Evolutionary conservation across 208 protist species (phyloP).

Genomic region (Trypanosoma caninum): DNA sequence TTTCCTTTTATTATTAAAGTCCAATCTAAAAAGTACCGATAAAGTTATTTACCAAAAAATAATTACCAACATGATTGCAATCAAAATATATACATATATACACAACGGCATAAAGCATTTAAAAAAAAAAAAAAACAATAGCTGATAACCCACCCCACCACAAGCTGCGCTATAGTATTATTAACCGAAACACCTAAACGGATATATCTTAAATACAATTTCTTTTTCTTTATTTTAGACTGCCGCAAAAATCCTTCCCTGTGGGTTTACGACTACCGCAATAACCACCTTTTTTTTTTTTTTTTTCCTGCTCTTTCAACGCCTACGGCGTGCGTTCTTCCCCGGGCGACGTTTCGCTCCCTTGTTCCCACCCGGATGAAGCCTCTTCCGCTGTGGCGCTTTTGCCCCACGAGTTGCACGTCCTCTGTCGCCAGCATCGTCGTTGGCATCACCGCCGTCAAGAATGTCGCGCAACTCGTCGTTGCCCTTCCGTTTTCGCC

Average conservation of each 20-base stretch:
- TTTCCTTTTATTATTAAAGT: slow-evolving; percentile 1
- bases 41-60: no score
- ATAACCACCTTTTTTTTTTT: neutral
- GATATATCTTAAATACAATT: no score
- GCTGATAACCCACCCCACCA: no score
- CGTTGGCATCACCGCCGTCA: slow-evolving; percentile 49
- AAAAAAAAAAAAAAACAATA: neutral
- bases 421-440: slow-evolving; percentile 12
- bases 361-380: slow-evolving; percentile 48
- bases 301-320: slow-evolving; percentile 5
- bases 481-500: slow-evolving; percentile 77
- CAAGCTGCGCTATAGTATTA: no score
- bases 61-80: no score
- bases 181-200: no score
- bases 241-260: neutral
- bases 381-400: slow-evolving; percentile 34
- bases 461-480: slow-evolving; percentile 65
- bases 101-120: neutral
- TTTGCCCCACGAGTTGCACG: slow-evolving; percentile 6
- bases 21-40: no score
- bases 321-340: slow-evolving; percentile 79
- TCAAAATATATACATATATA: no score
- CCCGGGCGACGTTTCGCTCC: slow-evolving; percentile 73
- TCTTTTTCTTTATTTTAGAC: neutral
- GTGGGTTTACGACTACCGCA: no score